Evolutionary conservation across 257 asterid species (phyloP), one percentile per base, ranked within the genome.

Genomic region (Datura wrightii): DNA sequence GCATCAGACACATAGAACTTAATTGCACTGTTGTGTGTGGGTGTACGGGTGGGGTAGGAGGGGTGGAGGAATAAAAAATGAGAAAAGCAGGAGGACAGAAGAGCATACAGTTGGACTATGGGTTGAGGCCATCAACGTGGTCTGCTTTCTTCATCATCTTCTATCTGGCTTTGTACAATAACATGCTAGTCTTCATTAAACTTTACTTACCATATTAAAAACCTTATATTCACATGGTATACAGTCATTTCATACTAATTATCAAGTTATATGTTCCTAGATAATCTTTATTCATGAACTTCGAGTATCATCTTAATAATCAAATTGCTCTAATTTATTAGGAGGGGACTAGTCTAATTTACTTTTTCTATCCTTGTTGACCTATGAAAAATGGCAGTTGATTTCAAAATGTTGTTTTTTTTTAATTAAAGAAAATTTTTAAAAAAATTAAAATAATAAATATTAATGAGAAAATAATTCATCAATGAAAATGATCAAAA

Each of bases 71-170:
- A 87, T 87, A 89, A 83, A 36, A 84, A 90, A 89, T 87, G 90
- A 84, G 76, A 34, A 87, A 86, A 60, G 78, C 48, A 85, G 85
- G 79, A 89, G 60, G 95, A 92, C 97, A 92, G 96, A 87, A 82
- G 83, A 90, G 97, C 93, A 85, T 90, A 93, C 95, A 92, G 92
- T 88, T 92, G 96, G 94, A 91, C 82, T 86, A 65, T 85, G 89
- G 82, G 90, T 86, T 90, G 91, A 90, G 92, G 90, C 92, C 92
- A 88, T 82, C 88, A 87, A 88, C 88, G 86, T 88, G 89, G 89
- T 86, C 89, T 83, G 76, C 86, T 84, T 83, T 84, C 83, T 86
- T 54, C 60, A 54, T 83, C 87, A 63, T 83, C 84, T 80, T 82
- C 89, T 86, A 70, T 85, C 89, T 89, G 88, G 88, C 92, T 74